Conservation (phyloP, 2,329 filamentous ascomycete genomes). For the Sclerotinia nivalis region DNA sequence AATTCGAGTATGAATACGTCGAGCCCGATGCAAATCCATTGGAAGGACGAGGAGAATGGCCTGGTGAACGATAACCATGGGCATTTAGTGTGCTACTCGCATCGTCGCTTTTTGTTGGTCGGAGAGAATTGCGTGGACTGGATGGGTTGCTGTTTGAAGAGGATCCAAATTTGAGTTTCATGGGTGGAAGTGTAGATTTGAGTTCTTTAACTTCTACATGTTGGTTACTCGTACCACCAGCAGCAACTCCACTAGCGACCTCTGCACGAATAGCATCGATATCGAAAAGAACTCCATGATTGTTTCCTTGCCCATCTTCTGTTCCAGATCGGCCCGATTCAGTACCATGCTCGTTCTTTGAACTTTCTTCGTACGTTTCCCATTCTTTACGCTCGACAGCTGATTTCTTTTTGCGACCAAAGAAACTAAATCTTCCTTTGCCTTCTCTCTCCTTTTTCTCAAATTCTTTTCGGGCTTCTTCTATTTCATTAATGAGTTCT, state of each 20-base stretch:
- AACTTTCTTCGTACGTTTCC: constrained; percentile 84
- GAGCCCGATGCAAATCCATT: constrained; percentile 16
- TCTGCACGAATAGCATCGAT: constrained; percentile 91
- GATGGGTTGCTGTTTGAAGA: constrained; percentile 13
- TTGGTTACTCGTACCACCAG: constrained; percentile 29
- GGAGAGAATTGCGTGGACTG: constrained; percentile 40
- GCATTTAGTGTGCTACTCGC: constrained; percentile 39
- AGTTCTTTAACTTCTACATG: constrained; percentile 71
- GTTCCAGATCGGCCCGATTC: constrained; percentile 17
- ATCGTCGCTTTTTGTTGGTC: constrained; percentile 52
- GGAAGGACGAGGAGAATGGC: constrained; percentile 27
- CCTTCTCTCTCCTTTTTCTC: constrained; percentile 69
- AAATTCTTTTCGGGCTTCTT: constrained; percentile 84
- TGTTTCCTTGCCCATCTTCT: constrained; percentile 40
- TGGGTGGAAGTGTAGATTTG: constrained; percentile 83
- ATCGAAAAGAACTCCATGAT: constrained; percentile 74
- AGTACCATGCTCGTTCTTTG: constrained; percentile 49
- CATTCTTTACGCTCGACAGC: constrained; percentile 78
- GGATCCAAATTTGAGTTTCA: constrained; percentile 67
- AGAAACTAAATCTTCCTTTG: constrained; percentile 69
- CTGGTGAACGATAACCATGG: constrained; percentile 24
- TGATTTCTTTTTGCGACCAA: constrained; percentile 75
- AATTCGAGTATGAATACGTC: constrained; percentile 18
- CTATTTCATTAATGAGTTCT: constrained; percentile 94
- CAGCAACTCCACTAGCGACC: constrained; percentile 52